Evolutionary conservation across 2,329 filamentous ascomycete species (phyloP).

Genomic region (Acrocalymma vagum): DNA sequence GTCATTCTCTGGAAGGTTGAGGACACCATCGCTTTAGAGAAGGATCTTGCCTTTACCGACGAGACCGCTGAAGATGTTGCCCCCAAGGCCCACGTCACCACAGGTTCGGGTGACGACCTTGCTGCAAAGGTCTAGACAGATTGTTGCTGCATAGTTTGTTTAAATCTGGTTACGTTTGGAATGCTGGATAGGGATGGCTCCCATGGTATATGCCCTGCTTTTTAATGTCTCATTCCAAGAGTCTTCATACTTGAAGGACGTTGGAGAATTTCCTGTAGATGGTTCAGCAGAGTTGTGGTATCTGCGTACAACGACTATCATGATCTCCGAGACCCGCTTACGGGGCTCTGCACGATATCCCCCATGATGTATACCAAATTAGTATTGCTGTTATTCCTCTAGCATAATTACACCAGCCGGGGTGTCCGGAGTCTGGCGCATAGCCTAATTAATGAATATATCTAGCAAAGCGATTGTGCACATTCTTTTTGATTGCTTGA

Average conservation of each 20-base stretch:
- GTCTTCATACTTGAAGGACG: too few species aligned
- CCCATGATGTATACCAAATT: too few species aligned
- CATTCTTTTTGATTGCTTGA: not conserved
- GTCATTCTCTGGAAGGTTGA: slow-evolving; percentile 81
- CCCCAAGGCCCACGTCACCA: slow-evolving; percentile 31
- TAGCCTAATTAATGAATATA: not conserved
- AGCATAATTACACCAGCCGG: slow-evolving; percentile 4
- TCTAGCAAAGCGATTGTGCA: too few species aligned
- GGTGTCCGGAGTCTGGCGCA: slow-evolving; percentile 1
- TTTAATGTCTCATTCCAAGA: slow-evolving; percentile 6
- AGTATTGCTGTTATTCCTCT: too few species aligned
- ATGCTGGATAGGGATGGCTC: too few species aligned
- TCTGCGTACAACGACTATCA: slow-evolving; percentile 20
- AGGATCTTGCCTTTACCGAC: slow-evolving; percentile 85
- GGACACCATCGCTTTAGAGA: slow-evolving; percentile 81
- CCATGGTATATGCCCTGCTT: slow-evolving; percentile 2
- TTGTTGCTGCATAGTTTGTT: slow-evolving; percentile 1
- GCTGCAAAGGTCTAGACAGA: slow-evolving; percentile 38
- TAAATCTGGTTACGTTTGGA: too few species aligned
- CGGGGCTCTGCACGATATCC: slow-evolving; percentile 31
- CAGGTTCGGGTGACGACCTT: slow-evolving; percentile 17
- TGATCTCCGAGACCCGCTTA: slow-evolving; percentile 16
- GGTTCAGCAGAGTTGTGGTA: slow-evolving; percentile 27
- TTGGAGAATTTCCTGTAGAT: slow-evolving; percentile 35
- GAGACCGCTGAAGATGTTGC: slow-evolving; percentile 78